Evolutionary conservation across 768 basidiomycete genomes (phyloP), one percentile per base, ranked within the genome.

Genomic region (Termitomyces sp.): DNA sequence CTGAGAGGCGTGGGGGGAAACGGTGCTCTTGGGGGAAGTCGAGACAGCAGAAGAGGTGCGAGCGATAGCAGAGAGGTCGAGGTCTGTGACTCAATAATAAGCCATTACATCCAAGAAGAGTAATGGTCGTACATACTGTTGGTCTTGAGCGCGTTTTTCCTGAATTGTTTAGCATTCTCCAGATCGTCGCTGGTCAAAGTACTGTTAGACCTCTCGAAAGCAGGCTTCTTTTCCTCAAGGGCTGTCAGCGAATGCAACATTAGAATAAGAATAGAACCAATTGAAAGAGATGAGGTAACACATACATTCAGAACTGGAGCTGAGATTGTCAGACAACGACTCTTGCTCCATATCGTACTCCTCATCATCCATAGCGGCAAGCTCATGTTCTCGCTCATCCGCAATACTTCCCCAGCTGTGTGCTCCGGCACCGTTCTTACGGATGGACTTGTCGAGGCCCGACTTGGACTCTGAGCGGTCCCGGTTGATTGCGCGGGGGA

Each of bases 351-450:
- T 67, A 17, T 81, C 81, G n/a, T 70, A 68, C 50, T 77, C 76
- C 69, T 85, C 85, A 73, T 92, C 92, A 25, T 76, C 77, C 47
- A 81, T 59, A 1, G 86, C 88, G 42, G 79, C 82, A 31, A 72
- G 70, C 74, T 89, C 91, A 66, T 83, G 79, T 62, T 83, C 79
- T 45, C 72, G 75, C 76, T 93, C 89, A 67, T 91, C 79, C 3
- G 73, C 75, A 64, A 91, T 72, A 59, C 81, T 83, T 61, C 94
- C 94, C 94, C 94, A 96, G 77, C 92, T 94, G 76, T 94, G 86
- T 8, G 81, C 79, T 38, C 94, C 94, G 32, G 84, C 86, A 59
- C 94, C 94, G 63, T 84, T 80, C 77, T 94, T 94, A 76, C 86
- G 87, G 60, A 88, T 66, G 67, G 81, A 83, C 68, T 82, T 82